Evolutionary conservation across 2,329 filamentous ascomycete species (phyloP).

Genomic region (Aspergillus sp.): DNA sequence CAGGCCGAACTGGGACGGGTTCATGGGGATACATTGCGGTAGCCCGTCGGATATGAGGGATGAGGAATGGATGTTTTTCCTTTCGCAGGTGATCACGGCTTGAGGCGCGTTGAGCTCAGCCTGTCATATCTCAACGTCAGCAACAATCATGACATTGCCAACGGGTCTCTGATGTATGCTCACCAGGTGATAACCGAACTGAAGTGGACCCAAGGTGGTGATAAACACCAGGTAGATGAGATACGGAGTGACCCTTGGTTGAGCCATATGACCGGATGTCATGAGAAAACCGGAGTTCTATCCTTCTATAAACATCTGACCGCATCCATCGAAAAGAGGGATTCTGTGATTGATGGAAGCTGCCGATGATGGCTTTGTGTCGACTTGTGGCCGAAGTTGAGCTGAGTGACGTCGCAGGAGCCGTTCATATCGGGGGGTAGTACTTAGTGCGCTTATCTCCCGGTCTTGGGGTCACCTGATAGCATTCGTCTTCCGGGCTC

Average conservation of each 20-base stretch:
- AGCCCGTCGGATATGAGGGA: conserved; percentile 17
- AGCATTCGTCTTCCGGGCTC: neutral
- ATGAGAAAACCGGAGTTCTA: conserved; percentile 17
- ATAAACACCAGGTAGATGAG: conserved; percentile 74
- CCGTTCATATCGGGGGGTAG: neutral
- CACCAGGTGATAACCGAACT: conserved; percentile 94
- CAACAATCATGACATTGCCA: neutral
- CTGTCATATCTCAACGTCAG: conserved; percentile 45
- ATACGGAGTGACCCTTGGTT: conserved; percentile 64
- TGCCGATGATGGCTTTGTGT: neutral
- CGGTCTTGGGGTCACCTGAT: neutral
- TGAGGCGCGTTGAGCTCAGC: conserved; percentile 94
- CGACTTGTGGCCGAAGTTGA: neutral
- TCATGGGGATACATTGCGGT: conserved; percentile 86
- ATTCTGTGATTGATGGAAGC: neutral
- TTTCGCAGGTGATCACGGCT: conserved; percentile 85
- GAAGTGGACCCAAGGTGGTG: conserved; percentile 80
- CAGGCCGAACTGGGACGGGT: conserved; percentile 73
- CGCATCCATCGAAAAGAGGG: neutral
- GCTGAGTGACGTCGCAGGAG: neutral
- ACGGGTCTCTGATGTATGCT: conserved; percentile 20
- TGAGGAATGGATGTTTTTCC: conserved; percentile 50
- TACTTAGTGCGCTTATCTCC: neutral
- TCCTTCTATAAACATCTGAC: neutral
- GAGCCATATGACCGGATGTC: conserved; percentile 20